Conservation (phyloP, 2,329 filamentous ascomycete species). For the Aspergillus fumigatiaffinis region DNA sequence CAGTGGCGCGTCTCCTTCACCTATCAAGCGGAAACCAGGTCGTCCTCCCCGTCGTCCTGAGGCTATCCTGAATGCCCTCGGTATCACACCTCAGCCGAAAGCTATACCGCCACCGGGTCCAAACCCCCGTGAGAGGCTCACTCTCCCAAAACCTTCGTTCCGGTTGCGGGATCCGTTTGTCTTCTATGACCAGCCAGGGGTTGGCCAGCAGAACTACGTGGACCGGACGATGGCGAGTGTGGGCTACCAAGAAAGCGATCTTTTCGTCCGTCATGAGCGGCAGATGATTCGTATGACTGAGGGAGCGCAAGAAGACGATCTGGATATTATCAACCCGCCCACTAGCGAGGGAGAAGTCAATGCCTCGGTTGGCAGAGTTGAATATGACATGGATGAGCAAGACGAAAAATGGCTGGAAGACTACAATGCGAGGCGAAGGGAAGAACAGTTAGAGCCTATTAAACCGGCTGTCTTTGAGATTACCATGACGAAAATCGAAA, state of each 20-base stretch:
- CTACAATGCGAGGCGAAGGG: conserved; percentile 72
- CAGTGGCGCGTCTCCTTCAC: conserved; percentile 36
- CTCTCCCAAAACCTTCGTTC: conserved; percentile 48
- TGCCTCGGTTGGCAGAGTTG: conserved; percentile 70
- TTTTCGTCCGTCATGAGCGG: conserved; percentile 74
- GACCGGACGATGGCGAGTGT: conserved; percentile 95
- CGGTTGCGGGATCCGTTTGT: conserved; percentile 45
- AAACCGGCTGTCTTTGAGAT: conserved; percentile 95
- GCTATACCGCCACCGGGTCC: conserved; percentile 46
- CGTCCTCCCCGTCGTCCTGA: conserved; percentile 62
- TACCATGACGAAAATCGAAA: conserved; percentile 97
- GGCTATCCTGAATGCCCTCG: conserved; percentile 57
- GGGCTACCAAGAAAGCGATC: conserved; percentile 91
- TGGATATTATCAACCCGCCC: conserved; percentile 52
- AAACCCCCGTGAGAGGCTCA: conserved; percentile 47
- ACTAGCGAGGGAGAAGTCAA: conserved; percentile 59
- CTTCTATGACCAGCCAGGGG: conserved; percentile 70
- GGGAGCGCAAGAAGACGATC: conserved; percentile 60
- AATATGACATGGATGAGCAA: conserved; percentile 99
- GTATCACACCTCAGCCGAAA: conserved; percentile 55
- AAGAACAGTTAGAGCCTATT: conserved; percentile 72
- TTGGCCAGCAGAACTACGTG: conserved; percentile 84
- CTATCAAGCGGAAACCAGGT: conserved; percentile 58
- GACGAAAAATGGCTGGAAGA: conserved; percentile 93
- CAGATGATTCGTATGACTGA: conserved; percentile 63